A percentile compares a stretch with the other conserved stretches of the same genome.
Evolutionary conservation across 2,329 filamentous ascomycete species (phyloP).

Genomic region (Trichoderma afroharzianum): DNA sequence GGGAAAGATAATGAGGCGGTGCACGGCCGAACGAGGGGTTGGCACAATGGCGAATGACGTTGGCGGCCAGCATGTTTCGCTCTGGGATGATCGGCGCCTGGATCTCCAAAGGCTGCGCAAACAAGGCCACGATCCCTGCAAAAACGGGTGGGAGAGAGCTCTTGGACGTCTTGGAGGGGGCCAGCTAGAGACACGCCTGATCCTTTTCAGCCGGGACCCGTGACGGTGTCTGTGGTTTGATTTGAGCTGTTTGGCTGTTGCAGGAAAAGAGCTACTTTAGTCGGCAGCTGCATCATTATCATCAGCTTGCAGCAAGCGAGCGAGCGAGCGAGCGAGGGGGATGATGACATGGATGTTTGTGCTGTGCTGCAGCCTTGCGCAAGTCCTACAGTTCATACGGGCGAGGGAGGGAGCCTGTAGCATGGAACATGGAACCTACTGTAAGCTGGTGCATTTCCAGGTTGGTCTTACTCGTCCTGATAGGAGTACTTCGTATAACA

Average conservation of each 20-base stretch:
- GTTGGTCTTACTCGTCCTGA: not conserved
- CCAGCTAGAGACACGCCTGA: not conserved
- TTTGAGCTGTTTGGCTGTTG: not conserved
- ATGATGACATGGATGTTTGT: not conserved
- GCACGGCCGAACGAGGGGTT: conserved; percentile 11
- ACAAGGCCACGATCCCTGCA: conserved; percentile 16
- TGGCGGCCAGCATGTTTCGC: not conserved
- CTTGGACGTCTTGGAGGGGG: not conserved
- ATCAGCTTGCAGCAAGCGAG: not conserved
- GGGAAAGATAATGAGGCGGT: conserved; percentile 10
- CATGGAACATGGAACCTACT: no score
- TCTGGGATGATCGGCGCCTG: conserved; percentile 18
- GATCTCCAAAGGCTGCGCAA: conserved; percentile 8
- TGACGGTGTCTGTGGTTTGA: not conserved
- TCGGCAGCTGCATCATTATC: not conserved
- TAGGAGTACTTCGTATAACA: not conserved
- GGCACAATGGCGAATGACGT: conserved; percentile 11
- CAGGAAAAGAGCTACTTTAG: not conserved
- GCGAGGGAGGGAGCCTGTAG: no score
- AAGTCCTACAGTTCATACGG: not conserved
- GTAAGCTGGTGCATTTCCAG: no score
- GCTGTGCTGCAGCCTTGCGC: not conserved
- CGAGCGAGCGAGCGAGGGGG: not conserved
- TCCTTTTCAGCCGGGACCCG: not conserved
- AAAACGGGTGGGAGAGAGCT: not conserved